phyloP scores from a whole-genome alignment of 805 yeast species.

The Kurtzmaniella fragi region DNA sequence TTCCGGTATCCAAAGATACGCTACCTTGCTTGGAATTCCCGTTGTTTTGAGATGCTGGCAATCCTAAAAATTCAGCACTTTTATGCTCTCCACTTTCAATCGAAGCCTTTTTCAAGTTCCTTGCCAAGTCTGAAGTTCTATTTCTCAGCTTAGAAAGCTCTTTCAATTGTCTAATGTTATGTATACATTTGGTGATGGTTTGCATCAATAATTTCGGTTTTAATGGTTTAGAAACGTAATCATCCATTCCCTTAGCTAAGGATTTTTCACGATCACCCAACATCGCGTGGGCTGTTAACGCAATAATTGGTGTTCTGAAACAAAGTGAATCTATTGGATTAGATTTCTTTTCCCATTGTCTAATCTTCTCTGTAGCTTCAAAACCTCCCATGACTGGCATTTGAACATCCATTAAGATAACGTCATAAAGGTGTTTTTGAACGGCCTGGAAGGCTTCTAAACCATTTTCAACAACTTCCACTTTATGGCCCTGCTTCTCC shows the following conservation, averaged over 20 bases:
- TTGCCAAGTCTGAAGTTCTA: conserved; percentile 42
- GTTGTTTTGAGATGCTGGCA: conserved; percentile 12
- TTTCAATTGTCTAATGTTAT: conserved; percentile 57
- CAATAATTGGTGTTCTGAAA: conserved; percentile 81
- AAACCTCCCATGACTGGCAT: conserved; percentile 97
- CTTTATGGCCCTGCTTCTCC: conserved; percentile 79
- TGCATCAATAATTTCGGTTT: conserved; percentile 80
- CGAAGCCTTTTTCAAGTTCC: conserved; percentile 34
- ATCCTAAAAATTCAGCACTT: conserved; percentile 7
- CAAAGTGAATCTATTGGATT: conserved; percentile 66
- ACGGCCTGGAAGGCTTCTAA: conserved; percentile 76
- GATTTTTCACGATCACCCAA: conserved; percentile 87
- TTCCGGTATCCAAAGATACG: conserved; percentile 18
- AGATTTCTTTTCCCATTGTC: conserved; percentile 82
- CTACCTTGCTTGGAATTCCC: no score
- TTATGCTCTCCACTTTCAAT: conserved; percentile 18
- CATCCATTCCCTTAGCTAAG: conserved; percentile 88
- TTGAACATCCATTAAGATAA: conserved; percentile 87
- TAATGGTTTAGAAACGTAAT: conserved; percentile 81
- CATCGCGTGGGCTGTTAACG: conserved; percentile 92
- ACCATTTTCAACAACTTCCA: conserved; percentile 84
- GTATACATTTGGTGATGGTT: conserved; percentile 80
- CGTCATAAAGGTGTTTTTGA: conserved; percentile 63
- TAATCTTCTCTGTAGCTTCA: conserved; percentile 80
- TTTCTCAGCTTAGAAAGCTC: conserved; percentile 48